Evolutionary conservation across 2,329 filamentous ascomycete species (phyloP).

Genomic region (Fusarium verticillioides): DNA sequence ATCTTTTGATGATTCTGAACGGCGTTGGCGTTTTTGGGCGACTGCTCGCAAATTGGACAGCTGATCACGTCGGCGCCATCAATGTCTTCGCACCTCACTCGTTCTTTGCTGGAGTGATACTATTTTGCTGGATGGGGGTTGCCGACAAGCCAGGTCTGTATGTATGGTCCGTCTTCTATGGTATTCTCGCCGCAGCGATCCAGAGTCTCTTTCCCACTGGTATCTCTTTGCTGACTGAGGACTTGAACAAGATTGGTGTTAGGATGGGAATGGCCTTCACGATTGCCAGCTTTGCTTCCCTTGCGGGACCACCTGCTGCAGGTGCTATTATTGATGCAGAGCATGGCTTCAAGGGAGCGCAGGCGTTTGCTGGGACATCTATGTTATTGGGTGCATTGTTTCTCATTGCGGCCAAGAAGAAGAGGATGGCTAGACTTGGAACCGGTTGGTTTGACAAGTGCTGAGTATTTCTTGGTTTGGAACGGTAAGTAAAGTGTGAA

Average conservation of each 20-base stretch:
- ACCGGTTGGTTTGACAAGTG: slow-evolving; percentile 56
- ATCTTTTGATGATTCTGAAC: slow-evolving; percentile 73
- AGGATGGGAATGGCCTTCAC: slow-evolving; percentile 70
- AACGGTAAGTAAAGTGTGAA: not conserved
- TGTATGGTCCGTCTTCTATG: slow-evolving; percentile 70
- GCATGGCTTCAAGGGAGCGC: slow-evolving; percentile 61
- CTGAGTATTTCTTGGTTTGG: slow-evolving; percentile 9
- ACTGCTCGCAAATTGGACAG: slow-evolving; percentile 66
- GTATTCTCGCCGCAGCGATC: slow-evolving; percentile 69
- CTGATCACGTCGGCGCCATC: slow-evolving; percentile 68
- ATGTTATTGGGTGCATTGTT: slow-evolving; percentile 56
- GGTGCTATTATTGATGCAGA: slow-evolving; percentile 59
- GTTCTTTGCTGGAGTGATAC: slow-evolving; percentile 54
- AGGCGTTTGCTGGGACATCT: slow-evolving; percentile 58
- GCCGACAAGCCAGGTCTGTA: slow-evolving; percentile 62
- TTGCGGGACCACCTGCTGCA: slow-evolving; percentile 63
- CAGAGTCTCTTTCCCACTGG: slow-evolving; percentile 73
- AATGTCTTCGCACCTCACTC: slow-evolving; percentile 67
- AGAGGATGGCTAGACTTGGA: slow-evolving; percentile 52
- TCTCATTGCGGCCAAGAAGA: slow-evolving; percentile 52
- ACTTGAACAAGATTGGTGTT: slow-evolving; percentile 62
- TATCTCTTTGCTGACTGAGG: slow-evolving; percentile 64
- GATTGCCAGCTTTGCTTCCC: slow-evolving; percentile 63
- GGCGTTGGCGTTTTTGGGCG: slow-evolving; percentile 69
- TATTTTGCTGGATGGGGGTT: slow-evolving; percentile 71